phyloP scores from a whole-genome alignment of 805 yeast genomes.

The Candida nonsorbophila region DNA sequence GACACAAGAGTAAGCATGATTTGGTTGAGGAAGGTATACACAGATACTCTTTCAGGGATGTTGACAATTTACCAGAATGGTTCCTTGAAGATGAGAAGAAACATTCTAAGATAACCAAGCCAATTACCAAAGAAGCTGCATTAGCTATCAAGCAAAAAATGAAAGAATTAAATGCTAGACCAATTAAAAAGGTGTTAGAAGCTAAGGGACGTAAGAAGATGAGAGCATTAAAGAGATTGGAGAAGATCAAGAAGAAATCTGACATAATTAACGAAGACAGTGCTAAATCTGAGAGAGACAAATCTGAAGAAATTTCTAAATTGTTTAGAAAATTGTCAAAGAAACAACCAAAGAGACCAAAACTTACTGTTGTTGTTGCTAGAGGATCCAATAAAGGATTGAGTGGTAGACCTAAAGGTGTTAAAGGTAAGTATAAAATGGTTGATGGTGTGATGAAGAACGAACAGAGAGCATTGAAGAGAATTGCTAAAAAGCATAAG shows the following conservation, averaged over 20 bases:
- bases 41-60: constrained; percentile 86
- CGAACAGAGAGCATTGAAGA: constrained; percentile 87
- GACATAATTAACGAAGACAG: constrained; percentile 85
- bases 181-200: constrained; percentile 97
- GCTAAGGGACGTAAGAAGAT: constrained; percentile 95
- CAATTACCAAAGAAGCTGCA: constrained; percentile 84
- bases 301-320: constrained; percentile 86
- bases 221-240: constrained; percentile 84
- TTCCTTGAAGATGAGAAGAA: constrained; percentile 85
- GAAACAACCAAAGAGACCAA: constrained; percentile 67
- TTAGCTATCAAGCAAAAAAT: constrained; percentile 38
- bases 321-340: constrained; percentile 77
- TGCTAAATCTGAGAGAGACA: constrained; percentile 85
- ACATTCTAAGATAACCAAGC: constrained; percentile 82
- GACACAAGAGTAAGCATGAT: constrained; percentile 79
- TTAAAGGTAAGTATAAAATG: constrained; percentile 97
- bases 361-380: constrained; percentile 87
- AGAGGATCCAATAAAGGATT: constrained; percentile 79
- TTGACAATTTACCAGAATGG: constrained; percentile 94
- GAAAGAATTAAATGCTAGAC: constrained; percentile 83
- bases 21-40: constrained; percentile 90
- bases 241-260: constrained; percentile 86
- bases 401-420: constrained; percentile 94
- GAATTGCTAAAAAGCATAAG: constrained; percentile 83
- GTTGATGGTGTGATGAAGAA: constrained; percentile 98